These are phyloP conservation scores for Botrytis medusae DNA, from an alignment of 2,329 filamentous ascomycete genomes.

Conservation along the genomic window DNA sequence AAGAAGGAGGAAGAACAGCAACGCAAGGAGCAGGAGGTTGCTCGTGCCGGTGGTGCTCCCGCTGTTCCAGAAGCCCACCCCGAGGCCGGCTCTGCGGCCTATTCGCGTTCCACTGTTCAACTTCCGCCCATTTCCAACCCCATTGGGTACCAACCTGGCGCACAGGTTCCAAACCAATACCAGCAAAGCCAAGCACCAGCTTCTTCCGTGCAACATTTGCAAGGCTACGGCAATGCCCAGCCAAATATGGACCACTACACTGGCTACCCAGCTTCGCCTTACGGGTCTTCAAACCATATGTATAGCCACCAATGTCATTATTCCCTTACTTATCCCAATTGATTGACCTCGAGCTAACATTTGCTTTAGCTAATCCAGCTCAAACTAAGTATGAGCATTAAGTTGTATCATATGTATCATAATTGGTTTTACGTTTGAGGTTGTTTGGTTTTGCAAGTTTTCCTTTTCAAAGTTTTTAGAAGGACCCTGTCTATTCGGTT, in stretches of 20 bases:
- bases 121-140: constrained; percentile 55
- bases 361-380: constrained; percentile 36
- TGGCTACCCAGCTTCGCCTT: constrained; percentile 59
- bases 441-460: constrained; percentile 27
- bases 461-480: constrained; percentile 36
- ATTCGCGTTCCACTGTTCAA: constrained; percentile 57
- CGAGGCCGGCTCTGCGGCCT: constrained; percentile 51
- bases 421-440: constrained; percentile 39
- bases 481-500: constrained; percentile 31
- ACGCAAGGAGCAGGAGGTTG: constrained; percentile 87
- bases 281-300: constrained; percentile 52
- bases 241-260: constrained; percentile 44
- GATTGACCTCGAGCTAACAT: constrained; percentile 31
- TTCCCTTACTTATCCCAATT: constrained; percentile 30
- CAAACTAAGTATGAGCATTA: constrained; percentile 41
- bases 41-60: constrained; percentile 60
- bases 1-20: constrained; percentile 97
- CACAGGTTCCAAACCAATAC: constrained; percentile 46
- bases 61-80: constrained; percentile 56
- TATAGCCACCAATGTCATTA: constrained; percentile 56
- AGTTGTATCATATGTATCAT: constrained; percentile 39
- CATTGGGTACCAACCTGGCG: constrained; percentile 67
- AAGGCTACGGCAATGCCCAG: constrained; percentile 52
- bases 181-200: constrained; percentile 47
- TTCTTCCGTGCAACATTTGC: constrained; percentile 52